Evolutionary conservation across 257 asterid species (phyloP).

Genomic region (Ligustrum vulgare): DNA sequence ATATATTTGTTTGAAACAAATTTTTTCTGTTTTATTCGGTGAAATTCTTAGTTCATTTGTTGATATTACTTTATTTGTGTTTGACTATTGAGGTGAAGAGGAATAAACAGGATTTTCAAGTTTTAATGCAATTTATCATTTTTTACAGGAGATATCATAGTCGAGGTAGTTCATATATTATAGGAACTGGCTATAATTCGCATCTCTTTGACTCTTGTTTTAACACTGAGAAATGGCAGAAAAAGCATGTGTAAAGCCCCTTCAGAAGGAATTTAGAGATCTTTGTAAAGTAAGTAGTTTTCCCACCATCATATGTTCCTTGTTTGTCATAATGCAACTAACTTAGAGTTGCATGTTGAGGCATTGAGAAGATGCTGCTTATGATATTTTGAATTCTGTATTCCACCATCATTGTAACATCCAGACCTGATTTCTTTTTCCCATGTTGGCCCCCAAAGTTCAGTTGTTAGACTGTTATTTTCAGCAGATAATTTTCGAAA

Average conservation of each 20-base stretch:
- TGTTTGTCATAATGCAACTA: conserved; percentile 8
- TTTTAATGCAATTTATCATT: not conserved
- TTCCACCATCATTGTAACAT: not conserved
- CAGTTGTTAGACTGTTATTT: not conserved
- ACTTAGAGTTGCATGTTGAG: conserved; percentile 10
- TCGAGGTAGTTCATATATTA: not conserved
- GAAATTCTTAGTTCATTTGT: not conserved
- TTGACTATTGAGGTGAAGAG: not conserved
- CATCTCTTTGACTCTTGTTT: not conserved
- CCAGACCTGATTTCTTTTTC: not conserved
- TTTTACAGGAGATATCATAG: not conserved
- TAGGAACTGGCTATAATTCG: not conserved
- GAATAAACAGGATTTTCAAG: not conserved
- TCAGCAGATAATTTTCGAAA: not conserved
- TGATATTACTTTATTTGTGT: not conserved
- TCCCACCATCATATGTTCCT: not conserved
- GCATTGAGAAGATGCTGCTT: not conserved
- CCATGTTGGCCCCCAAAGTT: not conserved
- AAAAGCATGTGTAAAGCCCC: conserved; percentile 88
- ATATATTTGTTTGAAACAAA: not conserved
- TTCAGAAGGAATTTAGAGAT: conserved; percentile 94
- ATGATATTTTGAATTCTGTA: not conserved
- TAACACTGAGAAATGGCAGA: conserved; percentile 54
- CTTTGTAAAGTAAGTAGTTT: conserved; percentile 75
- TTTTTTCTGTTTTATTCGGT: not conserved